A percentile compares a stretch with the other conserved stretches of the same genome.
These are phyloP conservation scores for Vigna nakashimae DNA, from an alignment of 306 rosid genomes.

Conservation along the genomic window DNA sequence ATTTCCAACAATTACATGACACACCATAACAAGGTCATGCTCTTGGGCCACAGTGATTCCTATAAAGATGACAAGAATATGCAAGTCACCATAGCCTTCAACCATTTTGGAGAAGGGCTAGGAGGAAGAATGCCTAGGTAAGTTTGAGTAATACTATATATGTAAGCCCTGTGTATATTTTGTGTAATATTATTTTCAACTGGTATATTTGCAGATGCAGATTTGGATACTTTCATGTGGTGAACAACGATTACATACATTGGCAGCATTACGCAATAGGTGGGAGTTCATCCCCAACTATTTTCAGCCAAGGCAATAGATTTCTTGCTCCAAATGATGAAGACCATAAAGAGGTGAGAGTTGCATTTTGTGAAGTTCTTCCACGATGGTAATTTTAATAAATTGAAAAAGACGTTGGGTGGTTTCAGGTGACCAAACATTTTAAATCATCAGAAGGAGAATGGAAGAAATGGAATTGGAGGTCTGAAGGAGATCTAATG, in stretches of 20 bases:
- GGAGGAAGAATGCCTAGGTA: conserved; percentile 74
- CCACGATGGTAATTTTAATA: too few relatives aligned
- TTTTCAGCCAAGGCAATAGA: conserved; percentile 89
- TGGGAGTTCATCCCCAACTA: conserved; percentile 87
- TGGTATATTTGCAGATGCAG: conserved; percentile 62
- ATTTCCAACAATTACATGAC: conserved; percentile 82
- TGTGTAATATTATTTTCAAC: background rate
- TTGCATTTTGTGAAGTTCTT: too few relatives aligned
- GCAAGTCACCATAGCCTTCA: conserved; percentile 74
- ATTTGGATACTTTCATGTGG: conserved; percentile 88
- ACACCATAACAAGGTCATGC: conserved; percentile 86
- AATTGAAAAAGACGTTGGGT: background rate
- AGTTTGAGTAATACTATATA: background rate
- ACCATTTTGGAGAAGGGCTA: conserved; percentile 92
- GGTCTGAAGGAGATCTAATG: conserved; percentile 73
- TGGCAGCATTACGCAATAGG: conserved; percentile 95
- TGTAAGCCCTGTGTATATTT: background rate
- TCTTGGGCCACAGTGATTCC: conserved; percentile 85
- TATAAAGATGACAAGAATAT: conserved; percentile 61
- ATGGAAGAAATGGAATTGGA: conserved; percentile 93
- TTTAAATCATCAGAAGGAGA: conserved; percentile 50
- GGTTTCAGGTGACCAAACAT: conserved; percentile 65
- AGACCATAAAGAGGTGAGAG: conserved; percentile 68
- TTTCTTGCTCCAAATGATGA: conserved; percentile 74
- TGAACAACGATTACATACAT: conserved; percentile 84